A percentile compares a stretch with the other conserved stretches of the same genome.
These are phyloP conservation scores for Diplotaxis tenuifolia DNA, from an alignment of 345 rosid species.

Conservation along the genomic window DNA sequence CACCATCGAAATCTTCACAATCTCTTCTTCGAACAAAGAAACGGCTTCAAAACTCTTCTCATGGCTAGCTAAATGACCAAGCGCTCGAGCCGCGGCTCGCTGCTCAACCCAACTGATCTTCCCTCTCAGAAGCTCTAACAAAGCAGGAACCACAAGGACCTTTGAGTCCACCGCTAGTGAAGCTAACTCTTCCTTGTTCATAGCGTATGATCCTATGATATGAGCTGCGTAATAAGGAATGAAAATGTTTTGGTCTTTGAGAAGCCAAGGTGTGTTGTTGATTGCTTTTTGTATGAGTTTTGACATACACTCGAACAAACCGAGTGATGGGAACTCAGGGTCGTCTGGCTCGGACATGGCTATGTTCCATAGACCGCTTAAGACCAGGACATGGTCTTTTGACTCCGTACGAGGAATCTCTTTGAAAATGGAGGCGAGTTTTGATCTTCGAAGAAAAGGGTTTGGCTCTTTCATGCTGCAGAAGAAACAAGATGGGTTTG, in stretches of 20 bases:
- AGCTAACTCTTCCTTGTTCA: slow-evolving; percentile 62
- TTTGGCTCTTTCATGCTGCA: slow-evolving; percentile 64
- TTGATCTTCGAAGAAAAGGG: slow-evolving; percentile 50
- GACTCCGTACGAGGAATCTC: slow-evolving; percentile 58
- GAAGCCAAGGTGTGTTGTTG: slow-evolving; percentile 55
- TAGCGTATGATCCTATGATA: slow-evolving; percentile 69
- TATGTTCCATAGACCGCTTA: slow-evolving; percentile 69
- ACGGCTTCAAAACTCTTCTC: slow-evolving; percentile 51
- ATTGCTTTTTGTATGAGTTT: slow-evolving; percentile 55
- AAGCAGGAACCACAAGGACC: slow-evolving; percentile 46
- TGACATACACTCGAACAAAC: slow-evolving; percentile 71
- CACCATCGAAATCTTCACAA: slow-evolving; percentile 50
- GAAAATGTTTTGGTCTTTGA: slow-evolving; percentile 70
- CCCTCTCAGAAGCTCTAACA: slow-evolving; percentile 79
- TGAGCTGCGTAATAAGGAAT: slow-evolving; percentile 87
- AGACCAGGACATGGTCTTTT: slow-evolving; percentile 60
- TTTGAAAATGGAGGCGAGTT: slow-evolving; percentile 51
- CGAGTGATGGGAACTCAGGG: slow-evolving; percentile 72
- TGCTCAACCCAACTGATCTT: slow-evolving; percentile 88
- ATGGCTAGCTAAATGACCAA: slow-evolving; percentile 70
- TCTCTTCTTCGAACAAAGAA: slow-evolving; percentile 51
- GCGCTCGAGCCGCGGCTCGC: slow-evolving; percentile 71
- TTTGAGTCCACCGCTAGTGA: slow-evolving; percentile 52
- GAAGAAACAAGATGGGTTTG: slow-evolving; percentile 56
- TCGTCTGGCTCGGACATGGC: slow-evolving; percentile 74